Evolutionary conservation across 805 yeast species (phyloP), one percentile per base, ranked within the genome.

Genomic region (Ogataea corticis): DNA sequence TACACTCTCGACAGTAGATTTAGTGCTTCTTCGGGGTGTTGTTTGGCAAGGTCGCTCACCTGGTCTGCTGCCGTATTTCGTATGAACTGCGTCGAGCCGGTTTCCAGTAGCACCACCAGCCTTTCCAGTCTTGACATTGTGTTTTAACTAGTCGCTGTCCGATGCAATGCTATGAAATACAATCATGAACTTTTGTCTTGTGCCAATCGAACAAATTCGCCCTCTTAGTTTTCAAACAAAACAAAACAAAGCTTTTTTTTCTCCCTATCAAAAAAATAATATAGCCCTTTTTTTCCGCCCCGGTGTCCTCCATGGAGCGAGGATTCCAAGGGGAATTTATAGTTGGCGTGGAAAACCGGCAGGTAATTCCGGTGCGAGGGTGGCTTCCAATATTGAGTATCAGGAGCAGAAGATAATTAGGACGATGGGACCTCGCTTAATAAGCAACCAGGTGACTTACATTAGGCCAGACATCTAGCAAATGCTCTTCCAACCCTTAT

Each of bases 1-100:
- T 90, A 88, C 1, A 94, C 96, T 48, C 98, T 75, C 13, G 96
- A 88, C 28, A 94, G 69, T 33, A 94, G 69, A 46, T 85, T 85
- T 42, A 89, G 73, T 16, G 87, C 80, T 58, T 94, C 98, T 59
- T 92, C 98, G 0, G 98, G 97, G 59, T 94, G 98, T 34, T 86
- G 85, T 63, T 86, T 86, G 21, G 97, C 97, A 31, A 95, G 75
- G 55, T 92, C 98, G 4, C 96, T 88, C 54, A 94, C 73, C 68
- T 94, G 99, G 59, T 92, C 97, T 2, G 98, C 98, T 1, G 99
- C 99, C 9, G 97, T 88, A 60, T 88, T 89, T 54, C 98, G 78
- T 35, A 94, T 94, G 62, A 89, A 86, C 32, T 87, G 87, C 4
- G 97, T 89, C 11, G 97, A 88, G 10, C 99, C 99, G 1, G 97